Base-by-base conservation (phyloP, 2,329 filamentous ascomycete species). In the Pyrenochaeta sp. region DNA sequence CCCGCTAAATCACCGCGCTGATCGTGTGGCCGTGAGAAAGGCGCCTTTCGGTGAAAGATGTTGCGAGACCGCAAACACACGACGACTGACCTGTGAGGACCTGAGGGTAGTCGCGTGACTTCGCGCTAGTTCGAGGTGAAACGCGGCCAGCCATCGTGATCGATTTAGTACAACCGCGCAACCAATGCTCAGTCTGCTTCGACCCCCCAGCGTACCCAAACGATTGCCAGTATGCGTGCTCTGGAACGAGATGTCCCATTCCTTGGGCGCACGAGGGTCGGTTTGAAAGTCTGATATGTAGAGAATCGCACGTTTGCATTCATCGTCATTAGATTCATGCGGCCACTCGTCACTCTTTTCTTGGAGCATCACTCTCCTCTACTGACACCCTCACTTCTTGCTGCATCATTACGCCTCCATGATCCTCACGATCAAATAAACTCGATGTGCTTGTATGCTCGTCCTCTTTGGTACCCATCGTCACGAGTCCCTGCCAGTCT, bases 361-460 rank as follows among this genome's bases (percentile, higher is more conserved):
- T 34, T 34, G 24, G 24, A 44, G 28, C 28, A 47, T 8, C 5
- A 3, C 30, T 56, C 15, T 62, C 53, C 37, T 67, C 66, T 6
- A 69, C 59, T 25, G 59, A 52, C 4, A 69, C 59, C 6, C 56
- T 62, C 22, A 67, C 60, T 22, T 68, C 66, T 5, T 61, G 49
- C 27, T 63, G 59, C 39, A 64, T 47, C 56, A 66, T 62, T 10
- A 69, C 62, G 2, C 64, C 66, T 24, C 54, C 61, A 52, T 48
- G 40, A 3, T 60, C 50, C 28, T 57, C 44, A 9, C 30, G 42
- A 19, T 64, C 61, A 40, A 65, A 62, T 5, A 69, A 44, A 40
- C 66, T 68, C 5, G 66, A 68, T 2, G 65, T 69, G 36, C 65
- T 69, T 6, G 62, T 66, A n/a, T 69, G 56, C 15, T 64, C 66